Base-by-base conservation (phyloP, 345 rosid species). In the Moricandia arvensis region DNA sequence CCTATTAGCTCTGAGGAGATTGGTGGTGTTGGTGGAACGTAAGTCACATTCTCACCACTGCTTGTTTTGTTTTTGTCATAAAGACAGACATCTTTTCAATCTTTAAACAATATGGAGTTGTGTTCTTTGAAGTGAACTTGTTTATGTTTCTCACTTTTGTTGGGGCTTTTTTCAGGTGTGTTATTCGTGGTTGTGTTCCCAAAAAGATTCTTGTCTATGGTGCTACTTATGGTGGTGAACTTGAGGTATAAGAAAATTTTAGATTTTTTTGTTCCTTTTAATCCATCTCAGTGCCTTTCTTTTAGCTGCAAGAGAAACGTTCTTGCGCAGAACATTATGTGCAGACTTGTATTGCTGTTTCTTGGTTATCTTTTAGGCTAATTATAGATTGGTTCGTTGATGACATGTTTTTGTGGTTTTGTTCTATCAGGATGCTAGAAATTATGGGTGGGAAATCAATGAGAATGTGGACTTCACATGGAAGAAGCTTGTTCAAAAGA, bases 21-120 rank as follows among this genome's bases (percentile, higher is more conserved):
- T 77, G 99, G 98, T 74, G 98, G 99, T 66, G 96, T 96, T 79
- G 99, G 99, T 79, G 99, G 99, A 74, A 96, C 99, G 99, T 95
- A 86, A 87, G 99, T 88, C 17, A 43, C 51, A 9, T 37, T 80
- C 4, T 43, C 11, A 38, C 6, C 49, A 43, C 16, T 38, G 13
- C 45, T 43, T 43, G 51, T 43, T 43, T 12, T 41, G 7, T 47
- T 16, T 54, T 21, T 21, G 16, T 47, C 59, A 9, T 59, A 41
- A 31, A 71, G 21, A 24, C 16, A 21, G 27, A n/a, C 24, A 37
- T 27, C 41, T 49, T 49, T 34, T 31, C 7, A 35, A 66, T 55
- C 31, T 43, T 34, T 17, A 13, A 34, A 53, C 38, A 51, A 17
- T 72, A 34, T 30, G 49, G 16, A 31, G 2, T 3, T 21, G 13